These are phyloP conservation scores for Backusella westeae DNA, from an alignment of 192 early-diverging fungal genomes.

Conservation along the genomic window DNA sequence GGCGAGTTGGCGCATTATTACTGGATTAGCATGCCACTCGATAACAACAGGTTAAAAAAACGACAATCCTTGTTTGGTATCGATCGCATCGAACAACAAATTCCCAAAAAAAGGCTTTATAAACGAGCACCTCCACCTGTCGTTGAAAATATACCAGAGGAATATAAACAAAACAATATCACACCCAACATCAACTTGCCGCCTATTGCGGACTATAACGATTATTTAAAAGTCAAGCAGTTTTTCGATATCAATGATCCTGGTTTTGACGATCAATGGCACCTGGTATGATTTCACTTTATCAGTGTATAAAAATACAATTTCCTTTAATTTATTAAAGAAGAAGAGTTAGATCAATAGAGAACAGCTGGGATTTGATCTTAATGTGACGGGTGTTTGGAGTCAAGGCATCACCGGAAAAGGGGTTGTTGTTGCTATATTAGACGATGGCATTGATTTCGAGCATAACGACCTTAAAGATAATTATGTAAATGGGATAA, in stretches of 20 bases:
- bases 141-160: conserved; percentile 23
- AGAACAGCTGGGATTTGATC: conserved; percentile 65
- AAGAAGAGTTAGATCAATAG: conserved; percentile 37
- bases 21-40: conserved; percentile 54
- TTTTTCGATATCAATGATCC: conserved; percentile 69
- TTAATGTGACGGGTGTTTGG: conserved; percentile 96
- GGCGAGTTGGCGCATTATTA: conserved; percentile 68
- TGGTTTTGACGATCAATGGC: conserved; percentile 77
- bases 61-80: not conserved
- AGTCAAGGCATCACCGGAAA: conserved; percentile 84
- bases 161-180: conserved; percentile 9
- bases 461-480: conserved; percentile 76
- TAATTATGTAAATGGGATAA: conserved; percentile 74
- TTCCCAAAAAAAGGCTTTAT: conserved; percentile 8
- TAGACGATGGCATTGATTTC: conserved; percentile 96
- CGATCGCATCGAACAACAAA: conserved; percentile 17
- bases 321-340: not conserved
- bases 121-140: conserved; percentile 20
- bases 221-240: conserved; percentile 20
- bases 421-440: conserved; percentile 82
- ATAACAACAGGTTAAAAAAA: not conserved
- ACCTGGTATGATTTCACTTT: conserved; percentile 55
- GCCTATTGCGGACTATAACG: not conserved
- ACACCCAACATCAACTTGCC: not conserved
- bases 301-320: not conserved